Evolutionary conservation across 73 alveolate genomes (phyloP).

Genomic region (Paraurostyla sp.): DNA sequence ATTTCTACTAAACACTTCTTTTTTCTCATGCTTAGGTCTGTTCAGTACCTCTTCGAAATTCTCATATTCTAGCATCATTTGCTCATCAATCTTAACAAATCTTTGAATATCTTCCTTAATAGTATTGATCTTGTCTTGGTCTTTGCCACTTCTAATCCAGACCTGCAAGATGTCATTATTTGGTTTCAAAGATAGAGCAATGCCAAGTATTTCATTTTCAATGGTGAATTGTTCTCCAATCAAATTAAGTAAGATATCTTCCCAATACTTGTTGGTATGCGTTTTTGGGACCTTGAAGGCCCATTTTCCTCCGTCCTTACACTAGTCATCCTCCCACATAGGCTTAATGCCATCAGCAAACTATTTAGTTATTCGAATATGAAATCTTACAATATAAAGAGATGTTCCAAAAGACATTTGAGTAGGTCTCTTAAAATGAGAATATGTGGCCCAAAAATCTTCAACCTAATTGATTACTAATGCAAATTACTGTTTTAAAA

Average conservation of each 20-base stretch:
- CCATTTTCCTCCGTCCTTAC: constrained; percentile 62
- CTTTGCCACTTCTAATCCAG: constrained; percentile 56
- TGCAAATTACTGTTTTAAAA: constrained; percentile 37
- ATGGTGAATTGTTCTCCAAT: constrained; percentile 45
- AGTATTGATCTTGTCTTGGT: neutral
- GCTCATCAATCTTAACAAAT: constrained; percentile 6
- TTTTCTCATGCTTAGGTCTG: constrained; percentile 3
- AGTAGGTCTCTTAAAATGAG: constrained; percentile 59
- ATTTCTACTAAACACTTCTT: constrained; percentile 18
- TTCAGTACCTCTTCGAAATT: constrained; percentile 20
- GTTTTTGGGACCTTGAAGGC: constrained; percentile 12
- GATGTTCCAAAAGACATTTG: constrained; percentile 34
- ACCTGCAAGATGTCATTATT: constrained; percentile 16
- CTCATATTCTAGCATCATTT: constrained; percentile 34
- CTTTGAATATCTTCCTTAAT: constrained; percentile 33
- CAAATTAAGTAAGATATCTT: constrained; percentile 25
- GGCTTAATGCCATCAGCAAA: constrained; percentile 58
- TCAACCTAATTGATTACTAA: constrained; percentile 29
- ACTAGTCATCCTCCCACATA: constrained; percentile 57
- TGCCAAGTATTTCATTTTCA: constrained; percentile 35
- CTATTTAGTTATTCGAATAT: neutral
- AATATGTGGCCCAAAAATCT: constrained; percentile 58
- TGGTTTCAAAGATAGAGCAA: constrained; percentile 24
- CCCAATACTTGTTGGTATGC: constrained; percentile 54
- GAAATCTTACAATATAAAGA: constrained; percentile 1